Percentiles rank a stretch among this genome's conserved stretches.
These are phyloP conservation scores for Porphyrellus cyaneotinctus DNA, from an alignment of 768 basidiomycete species.

Conservation along the genomic window DNA sequence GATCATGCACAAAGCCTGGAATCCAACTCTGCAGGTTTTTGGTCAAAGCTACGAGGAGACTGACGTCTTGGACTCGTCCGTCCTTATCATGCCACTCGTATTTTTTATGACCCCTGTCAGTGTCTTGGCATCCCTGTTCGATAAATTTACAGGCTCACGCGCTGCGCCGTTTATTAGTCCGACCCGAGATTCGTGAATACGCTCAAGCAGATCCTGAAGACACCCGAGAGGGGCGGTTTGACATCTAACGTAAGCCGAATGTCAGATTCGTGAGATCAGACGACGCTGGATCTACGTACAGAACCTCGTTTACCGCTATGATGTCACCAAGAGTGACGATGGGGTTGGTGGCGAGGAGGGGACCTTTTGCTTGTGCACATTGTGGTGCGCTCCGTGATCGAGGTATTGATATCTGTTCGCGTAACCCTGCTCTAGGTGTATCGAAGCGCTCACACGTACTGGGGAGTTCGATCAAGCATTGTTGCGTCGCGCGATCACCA, in stretches of 20 bases:
- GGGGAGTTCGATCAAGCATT: conserved; percentile 71
- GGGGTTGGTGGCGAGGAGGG: conserved; percentile 97
- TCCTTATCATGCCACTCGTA: conserved; percentile 89
- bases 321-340: conserved; percentile 79
- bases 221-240: conserved; percentile 86
- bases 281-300: conserved; percentile 26
- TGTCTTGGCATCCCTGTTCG: conserved; percentile 7
- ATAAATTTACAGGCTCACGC: neutral
- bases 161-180: conserved; percentile 39
- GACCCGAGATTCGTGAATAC: conserved; percentile 90
- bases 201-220: conserved; percentile 75
- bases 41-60: conserved; percentile 90
- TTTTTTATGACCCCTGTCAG: conserved; percentile 84
- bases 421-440: conserved; percentile 47
- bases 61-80: conserved; percentile 77
- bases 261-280: neutral
- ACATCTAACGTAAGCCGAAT: conserved; percentile 64
- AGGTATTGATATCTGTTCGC: neutral
- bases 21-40: conserved; percentile 62
- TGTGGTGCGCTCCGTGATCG: conserved; percentile 49
- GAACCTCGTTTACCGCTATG: conserved; percentile 89
- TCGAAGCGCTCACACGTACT: conserved; percentile 87
- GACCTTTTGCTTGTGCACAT: conserved; percentile 85
- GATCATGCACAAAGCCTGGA: conserved; percentile 88
- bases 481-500: conserved; percentile 65